These are phyloP conservation scores for Rhododendron ovatum DNA, from an alignment of 148 eudicot species.

Conservation along the genomic window DNA sequence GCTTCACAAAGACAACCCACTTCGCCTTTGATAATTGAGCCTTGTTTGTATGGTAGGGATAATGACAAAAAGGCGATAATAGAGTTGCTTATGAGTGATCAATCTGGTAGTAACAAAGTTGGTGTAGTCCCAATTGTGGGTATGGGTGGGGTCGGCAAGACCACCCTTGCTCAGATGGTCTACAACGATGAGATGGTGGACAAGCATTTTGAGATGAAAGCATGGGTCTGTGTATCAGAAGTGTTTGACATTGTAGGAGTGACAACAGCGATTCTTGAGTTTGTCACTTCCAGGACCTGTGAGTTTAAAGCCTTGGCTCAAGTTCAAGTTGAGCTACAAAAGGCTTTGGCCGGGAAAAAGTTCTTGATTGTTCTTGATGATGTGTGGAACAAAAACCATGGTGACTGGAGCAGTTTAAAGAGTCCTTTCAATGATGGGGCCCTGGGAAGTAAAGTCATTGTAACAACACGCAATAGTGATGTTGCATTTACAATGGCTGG, in stretches of 20 bases:
- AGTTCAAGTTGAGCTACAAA: neutral
- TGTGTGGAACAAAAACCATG: slow-evolving; percentile 11
- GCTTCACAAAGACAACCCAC: neutral
- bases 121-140: slow-evolving; percentile 18
- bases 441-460: slow-evolving; percentile 21
- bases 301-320: neutral
- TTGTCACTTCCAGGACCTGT: neutral
- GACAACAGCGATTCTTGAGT: slow-evolving; percentile 18
- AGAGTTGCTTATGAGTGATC: neutral
- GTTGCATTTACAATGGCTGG: slow-evolving; percentile 10
- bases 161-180: slow-evolving; percentile 22
- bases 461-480: slow-evolving; percentile 14
- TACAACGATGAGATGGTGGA: slow-evolving; percentile 15
- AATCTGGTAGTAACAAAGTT: neutral
- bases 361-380: slow-evolving; percentile 25
- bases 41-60: slow-evolving; percentile 7
- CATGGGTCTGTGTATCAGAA: slow-evolving; percentile 28
- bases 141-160: slow-evolving; percentile 28
- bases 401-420: slow-evolving; percentile 9
- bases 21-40: neutral
- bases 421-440: slow-evolving; percentile 9
- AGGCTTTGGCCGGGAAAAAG: neutral
- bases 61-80: neutral
- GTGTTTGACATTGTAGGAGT: slow-evolving; percentile 1
- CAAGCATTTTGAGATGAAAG: slow-evolving; percentile 1